phyloP scores from a whole-genome alignment of 2,329 filamentous ascomycete genomes.

The Alternaria ventricosa region DNA sequence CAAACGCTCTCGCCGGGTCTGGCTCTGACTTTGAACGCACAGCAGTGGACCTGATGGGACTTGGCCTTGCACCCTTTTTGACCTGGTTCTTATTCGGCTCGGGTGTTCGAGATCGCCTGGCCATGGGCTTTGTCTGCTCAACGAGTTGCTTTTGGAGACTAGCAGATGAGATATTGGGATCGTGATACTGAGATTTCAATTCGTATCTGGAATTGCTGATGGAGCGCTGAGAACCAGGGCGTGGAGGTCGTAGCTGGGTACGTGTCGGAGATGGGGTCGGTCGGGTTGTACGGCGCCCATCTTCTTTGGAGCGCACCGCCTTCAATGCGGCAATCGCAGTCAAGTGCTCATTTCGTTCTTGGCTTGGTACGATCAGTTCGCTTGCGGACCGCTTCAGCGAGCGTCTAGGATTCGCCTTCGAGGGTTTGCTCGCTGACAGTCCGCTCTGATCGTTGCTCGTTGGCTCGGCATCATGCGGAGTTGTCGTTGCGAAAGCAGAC shows the following conservation, averaged over 20 bases:
- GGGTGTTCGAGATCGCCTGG: not conserved
- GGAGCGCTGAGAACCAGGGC: conserved; percentile 4
- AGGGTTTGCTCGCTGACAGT: not conserved
- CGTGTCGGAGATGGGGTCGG: not conserved
- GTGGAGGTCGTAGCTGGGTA: not conserved
- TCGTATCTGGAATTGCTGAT: conserved; percentile 18
- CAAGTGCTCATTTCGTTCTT: not conserved
- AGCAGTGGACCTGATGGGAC: not conserved
- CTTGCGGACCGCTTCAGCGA: conserved; percentile 3
- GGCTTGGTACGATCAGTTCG: not conserved
- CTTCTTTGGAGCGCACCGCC: not conserved
- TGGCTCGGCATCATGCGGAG: not conserved
- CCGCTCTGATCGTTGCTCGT: not conserved
- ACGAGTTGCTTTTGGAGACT: conserved; percentile 17
- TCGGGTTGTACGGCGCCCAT: not conserved
- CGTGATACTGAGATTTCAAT: conserved; percentile 9
- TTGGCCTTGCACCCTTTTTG: conserved; percentile 7
- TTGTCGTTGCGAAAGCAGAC: not conserved
- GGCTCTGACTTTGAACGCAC: conserved; percentile 9
- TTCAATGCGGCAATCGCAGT: not conserved
- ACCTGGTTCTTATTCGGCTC: not conserved
- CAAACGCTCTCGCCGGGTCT: not conserved
- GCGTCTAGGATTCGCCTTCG: not conserved
- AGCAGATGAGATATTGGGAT: conserved; percentile 10
- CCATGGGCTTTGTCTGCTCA: conserved; percentile 10